A percentile compares a stretch with the other conserved stretches of the same genome.
Conservation (phyloP, 805 yeast species). For the Candida ficus region DNA sequence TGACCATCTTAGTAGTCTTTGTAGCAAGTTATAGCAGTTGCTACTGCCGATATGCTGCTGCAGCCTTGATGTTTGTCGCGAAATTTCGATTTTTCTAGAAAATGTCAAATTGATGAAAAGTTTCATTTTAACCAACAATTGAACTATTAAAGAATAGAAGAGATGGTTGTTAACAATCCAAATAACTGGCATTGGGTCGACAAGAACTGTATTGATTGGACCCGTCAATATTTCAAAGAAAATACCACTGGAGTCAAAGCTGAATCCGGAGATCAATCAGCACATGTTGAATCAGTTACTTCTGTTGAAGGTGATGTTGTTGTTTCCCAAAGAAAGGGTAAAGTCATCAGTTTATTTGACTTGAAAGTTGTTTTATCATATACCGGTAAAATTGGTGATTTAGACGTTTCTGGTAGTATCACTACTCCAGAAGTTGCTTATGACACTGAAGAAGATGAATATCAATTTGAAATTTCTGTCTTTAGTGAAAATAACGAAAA, state of each 20-base stretch:
- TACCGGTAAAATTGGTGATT: conserved; percentile 39
- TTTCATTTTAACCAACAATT: neutral
- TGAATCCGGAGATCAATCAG: conserved; percentile 24
- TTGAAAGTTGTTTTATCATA: conserved; percentile 60
- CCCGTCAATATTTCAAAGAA: conserved; percentile 66
- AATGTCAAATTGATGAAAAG: neutral
- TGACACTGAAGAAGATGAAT: conserved; percentile 81
- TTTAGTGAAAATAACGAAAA: conserved; percentile 52
- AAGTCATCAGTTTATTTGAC: conserved; percentile 88
- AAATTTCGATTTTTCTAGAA: conserved; percentile 5
- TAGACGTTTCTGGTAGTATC: conserved; percentile 60
- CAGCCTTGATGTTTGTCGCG: neutral
- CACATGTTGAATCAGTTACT: conserved; percentile 30
- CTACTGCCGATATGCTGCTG: neutral
- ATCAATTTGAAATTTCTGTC: conserved; percentile 74
- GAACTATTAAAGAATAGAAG: neutral
- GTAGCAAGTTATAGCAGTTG: no score
- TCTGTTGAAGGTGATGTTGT: conserved; percentile 91
- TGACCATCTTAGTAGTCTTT: no score
- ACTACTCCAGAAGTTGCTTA: conserved; percentile 90
- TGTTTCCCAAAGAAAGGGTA: conserved; percentile 95
- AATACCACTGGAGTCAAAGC: conserved; percentile 46
- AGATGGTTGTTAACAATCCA: conserved; percentile 93
- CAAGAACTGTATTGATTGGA: conserved; percentile 93
- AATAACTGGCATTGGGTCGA: conserved; percentile 99